Percentiles rank a stretch among this genome's conserved stretches.
phyloP scores from a whole-genome alignment of 345 rosid species.

The Hibiscus trionum region DNA sequence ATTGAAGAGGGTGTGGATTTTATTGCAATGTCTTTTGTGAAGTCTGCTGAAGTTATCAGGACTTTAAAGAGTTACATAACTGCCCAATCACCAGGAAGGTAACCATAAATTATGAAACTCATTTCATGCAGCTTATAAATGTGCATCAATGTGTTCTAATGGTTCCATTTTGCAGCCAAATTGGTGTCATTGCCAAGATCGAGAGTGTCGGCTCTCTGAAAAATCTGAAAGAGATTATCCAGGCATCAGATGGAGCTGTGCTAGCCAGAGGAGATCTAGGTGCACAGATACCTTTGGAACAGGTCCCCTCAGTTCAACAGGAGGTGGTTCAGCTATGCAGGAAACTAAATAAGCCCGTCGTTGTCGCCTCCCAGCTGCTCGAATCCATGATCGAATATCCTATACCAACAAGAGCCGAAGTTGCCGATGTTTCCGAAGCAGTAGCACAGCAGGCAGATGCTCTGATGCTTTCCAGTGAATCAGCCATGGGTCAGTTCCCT shows the following conservation, averaged over 20 bases:
- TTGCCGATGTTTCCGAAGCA: slow-evolving; percentile 93
- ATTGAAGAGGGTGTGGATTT: slow-evolving; percentile 91
- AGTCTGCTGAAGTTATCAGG: slow-evolving; percentile 21
- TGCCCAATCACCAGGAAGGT: slow-evolving; percentile 66
- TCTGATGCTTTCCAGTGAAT: slow-evolving; percentile 93
- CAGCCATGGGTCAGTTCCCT: slow-evolving; percentile 98
- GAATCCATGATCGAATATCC: slow-evolving; percentile 99
- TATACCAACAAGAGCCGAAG: slow-evolving; percentile 97
- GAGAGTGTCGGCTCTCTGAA: slow-evolving; percentile 81
- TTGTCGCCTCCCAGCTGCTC: slow-evolving; percentile 86
- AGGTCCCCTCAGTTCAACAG: slow-evolving; percentile 91
- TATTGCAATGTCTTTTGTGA: slow-evolving; percentile 86
- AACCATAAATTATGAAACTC: background rate
- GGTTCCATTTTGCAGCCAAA: slow-evolving; percentile 39
- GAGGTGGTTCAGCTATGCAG: slow-evolving; percentile 76
- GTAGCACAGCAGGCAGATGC: slow-evolving; percentile 95
- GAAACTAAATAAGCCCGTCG: slow-evolving; percentile 73
- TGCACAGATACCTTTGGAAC: slow-evolving; percentile 95
- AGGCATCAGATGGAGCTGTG: slow-evolving; percentile 95
- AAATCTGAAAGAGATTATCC: slow-evolving; percentile 75
- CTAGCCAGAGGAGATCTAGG: slow-evolving; percentile 96
- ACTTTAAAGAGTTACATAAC: slow-evolving; percentile 87
- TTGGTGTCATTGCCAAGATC: slow-evolving; percentile 85
- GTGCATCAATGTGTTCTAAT: background rate
- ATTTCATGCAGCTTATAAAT: background rate